Evolutionary conservation across 148 eudicot genomes (phyloP).

Genomic region (Pharnaceum exiguum): DNA sequence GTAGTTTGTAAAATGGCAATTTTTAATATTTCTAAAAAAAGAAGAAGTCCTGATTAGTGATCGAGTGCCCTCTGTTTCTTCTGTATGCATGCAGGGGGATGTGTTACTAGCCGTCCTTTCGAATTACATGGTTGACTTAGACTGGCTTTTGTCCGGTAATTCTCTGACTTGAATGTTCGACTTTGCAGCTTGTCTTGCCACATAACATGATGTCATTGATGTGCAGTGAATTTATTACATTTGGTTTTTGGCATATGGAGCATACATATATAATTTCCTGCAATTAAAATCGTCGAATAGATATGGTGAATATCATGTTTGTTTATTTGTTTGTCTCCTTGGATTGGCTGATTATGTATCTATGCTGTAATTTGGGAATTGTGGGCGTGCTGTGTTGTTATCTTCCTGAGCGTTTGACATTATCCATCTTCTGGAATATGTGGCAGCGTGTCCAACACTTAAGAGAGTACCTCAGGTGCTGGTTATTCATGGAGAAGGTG

Average conservation of each 20-base stretch:
- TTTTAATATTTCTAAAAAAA: too few relatives aligned
- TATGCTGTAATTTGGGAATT: too few relatives aligned
- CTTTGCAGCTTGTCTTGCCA: neutral
- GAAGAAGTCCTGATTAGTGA: too few relatives aligned
- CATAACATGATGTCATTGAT: too few relatives aligned
- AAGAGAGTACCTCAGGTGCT: constrained; percentile 79
- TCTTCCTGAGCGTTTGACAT: neutral
- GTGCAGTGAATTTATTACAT: too few relatives aligned
- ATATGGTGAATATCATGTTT: neutral
- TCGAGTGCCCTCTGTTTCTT: constrained; percentile 2
- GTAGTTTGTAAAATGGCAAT: neutral
- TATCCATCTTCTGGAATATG: neutral
- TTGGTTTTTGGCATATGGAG: too few relatives aligned
- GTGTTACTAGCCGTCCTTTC: constrained; percentile 77
- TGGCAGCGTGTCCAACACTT: constrained; percentile 76
- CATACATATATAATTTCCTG: too few relatives aligned
- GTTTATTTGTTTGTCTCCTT: neutral
- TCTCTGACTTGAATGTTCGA: neutral
- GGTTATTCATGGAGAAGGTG: constrained; percentile 92
- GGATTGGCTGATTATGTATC: too few relatives aligned
- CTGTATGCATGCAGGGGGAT: constrained; percentile 55
- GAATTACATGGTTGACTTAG: constrained; percentile 95
- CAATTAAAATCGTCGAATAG: too few relatives aligned
- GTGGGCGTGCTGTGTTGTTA: neutral
- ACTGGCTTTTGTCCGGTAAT: constrained; percentile 89